Base-by-base conservation (phyloP, 2,329 filamentous ascomycete genomes). In the Cladosporium velox region DNA sequence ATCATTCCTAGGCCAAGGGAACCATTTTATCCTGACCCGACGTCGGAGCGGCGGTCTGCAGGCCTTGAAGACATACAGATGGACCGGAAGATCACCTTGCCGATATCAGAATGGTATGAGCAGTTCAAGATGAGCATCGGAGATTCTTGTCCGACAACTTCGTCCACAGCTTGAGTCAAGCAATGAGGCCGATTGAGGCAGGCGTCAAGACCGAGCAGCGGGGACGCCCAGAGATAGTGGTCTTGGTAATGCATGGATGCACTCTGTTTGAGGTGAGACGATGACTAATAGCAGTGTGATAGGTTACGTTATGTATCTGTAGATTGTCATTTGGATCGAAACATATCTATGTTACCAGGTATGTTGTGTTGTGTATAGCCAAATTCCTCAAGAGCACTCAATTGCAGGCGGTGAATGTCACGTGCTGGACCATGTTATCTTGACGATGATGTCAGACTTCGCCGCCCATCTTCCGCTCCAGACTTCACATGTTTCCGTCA, bases 141-240 rank as follows among this genome's bases (percentile, higher is more conserved):
- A 34, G 4, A 6, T 34, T 55, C 32, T 15, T 55, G 52, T 55
- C 52, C 52, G 52, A 55, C 28, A 28, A 10, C 15, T 54, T 54
- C 6, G 28, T 30, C 18, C 3, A 30, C n/a, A 8, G 18, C 51
- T 54, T 18, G 26, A 32, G 51, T 54, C 51, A 32, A 32, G 58
- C 26, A 32, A 55, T 34, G 60, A 32, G 44, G 60, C 60, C 35
- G 26, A 24, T 55, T 64, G 24, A 34, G 60, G 60, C 34, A 64
- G 60, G 60, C 34, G 60, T 55, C 60, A 64, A 64, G 60, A 44
- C 34, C 14, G 51, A n/a, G 18, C 51, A 21, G 59, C 59, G 51
- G 60, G 60, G 32, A 15, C 26, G 51, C 60, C 51, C 21, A 64
- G 49, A 64, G 60, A 64, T 64, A 64, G 60, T 34, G 38, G 51